These are phyloP conservation scores for Xylaria sp. DNA, from an alignment of 2,329 filamentous ascomycete genomes.

Conservation along the genomic window DNA sequence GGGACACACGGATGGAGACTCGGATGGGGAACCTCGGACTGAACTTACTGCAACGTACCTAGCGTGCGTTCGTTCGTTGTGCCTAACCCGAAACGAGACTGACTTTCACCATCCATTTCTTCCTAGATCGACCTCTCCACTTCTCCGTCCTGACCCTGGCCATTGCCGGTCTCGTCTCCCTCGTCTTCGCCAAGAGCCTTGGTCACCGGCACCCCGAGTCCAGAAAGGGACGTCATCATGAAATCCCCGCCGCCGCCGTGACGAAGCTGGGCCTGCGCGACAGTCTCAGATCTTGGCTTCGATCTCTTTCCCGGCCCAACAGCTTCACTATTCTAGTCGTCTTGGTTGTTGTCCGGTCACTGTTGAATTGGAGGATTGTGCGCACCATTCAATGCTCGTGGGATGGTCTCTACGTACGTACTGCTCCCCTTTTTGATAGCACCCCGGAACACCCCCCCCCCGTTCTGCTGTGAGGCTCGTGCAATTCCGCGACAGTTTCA, in stretches of 20 bases:
- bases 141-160: conserved; percentile 42
- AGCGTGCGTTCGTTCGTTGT: too few species aligned
- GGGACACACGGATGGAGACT: too few species aligned
- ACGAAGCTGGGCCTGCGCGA: background rate
- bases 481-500: too few species aligned
- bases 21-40: too few species aligned
- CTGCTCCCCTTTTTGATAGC: background rate
- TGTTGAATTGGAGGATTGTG: conserved; percentile 42
- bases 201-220: conserved; percentile 13
- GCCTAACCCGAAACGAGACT: background rate
- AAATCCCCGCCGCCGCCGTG: background rate
- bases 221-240: conserved; percentile 3
- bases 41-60: too few species aligned
- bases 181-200: conserved; percentile 27
- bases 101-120: background rate
- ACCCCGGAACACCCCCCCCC: too few species aligned
- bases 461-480: too few species aligned
- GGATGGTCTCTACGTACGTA: conserved; percentile 43
- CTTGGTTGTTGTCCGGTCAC: conserved; percentile 35
- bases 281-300: conserved; percentile 23
- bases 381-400: conserved; percentile 44
- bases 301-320: conserved; percentile 21
- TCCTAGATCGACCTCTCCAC: conserved; percentile 44
- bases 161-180: conserved; percentile 33
- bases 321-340: conserved; percentile 32